Percentiles rank a stretch among this genome's conserved stretches.
phyloP scores from a whole-genome alignment of 192 early-diverging fungal species.

The Podila epicladia region DNA sequence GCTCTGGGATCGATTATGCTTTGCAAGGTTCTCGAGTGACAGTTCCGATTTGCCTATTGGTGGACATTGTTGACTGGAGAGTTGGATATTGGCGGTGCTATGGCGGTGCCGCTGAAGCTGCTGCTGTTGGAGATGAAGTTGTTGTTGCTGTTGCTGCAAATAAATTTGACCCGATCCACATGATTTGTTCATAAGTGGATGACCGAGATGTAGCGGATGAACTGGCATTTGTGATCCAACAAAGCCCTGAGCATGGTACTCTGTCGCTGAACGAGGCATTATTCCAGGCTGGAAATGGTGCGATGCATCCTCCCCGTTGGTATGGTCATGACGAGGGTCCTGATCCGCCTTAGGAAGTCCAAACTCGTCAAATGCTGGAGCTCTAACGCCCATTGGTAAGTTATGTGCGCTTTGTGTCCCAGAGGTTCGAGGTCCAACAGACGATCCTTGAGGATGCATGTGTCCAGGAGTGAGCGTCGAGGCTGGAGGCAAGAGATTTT shows the following conservation, averaged over 20 bases:
- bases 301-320: constrained; percentile 2
- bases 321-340: neutral
- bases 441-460: neutral
- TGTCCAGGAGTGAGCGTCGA: neutral
- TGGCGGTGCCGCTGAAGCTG: neutral
- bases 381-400: neutral
- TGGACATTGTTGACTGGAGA: neutral
- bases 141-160: neutral
- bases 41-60: constrained; percentile 7
- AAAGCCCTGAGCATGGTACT: constrained; percentile 21
- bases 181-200: neutral
- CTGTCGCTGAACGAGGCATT: constrained; percentile 21
- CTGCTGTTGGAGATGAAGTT: neutral
- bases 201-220: no score
- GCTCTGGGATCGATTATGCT: constrained; percentile 31
- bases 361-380: neutral
- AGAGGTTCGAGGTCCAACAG: neutral
- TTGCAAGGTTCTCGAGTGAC: constrained; percentile 24
- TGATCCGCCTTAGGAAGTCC: neutral
- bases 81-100: constrained; percentile 18
- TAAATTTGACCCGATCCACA: neutral
- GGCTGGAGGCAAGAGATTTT: neutral
- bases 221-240: neutral
- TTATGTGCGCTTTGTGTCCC: constrained; percentile 7
- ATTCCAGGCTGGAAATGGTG: constrained; percentile 24